Evolutionary conservation across 1,284 basidiomycete species (phyloP).

Genomic region (Trichosporon sp.): DNA sequence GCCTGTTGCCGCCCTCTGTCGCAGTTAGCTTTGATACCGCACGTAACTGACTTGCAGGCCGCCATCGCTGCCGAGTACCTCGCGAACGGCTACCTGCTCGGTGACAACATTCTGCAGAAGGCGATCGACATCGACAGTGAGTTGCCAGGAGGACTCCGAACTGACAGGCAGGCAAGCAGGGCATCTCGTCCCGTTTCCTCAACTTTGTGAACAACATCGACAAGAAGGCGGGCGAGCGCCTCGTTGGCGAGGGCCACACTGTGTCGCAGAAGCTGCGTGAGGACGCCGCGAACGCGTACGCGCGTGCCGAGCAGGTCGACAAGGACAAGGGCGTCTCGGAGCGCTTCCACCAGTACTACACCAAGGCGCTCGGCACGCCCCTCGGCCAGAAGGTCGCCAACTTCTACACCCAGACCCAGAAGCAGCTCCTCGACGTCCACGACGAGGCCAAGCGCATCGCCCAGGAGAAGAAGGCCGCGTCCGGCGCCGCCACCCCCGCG

Average conservation of each 20-base stretch:
- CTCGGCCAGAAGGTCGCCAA: constrained; percentile 62
- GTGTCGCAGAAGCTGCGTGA: constrained; percentile 66
- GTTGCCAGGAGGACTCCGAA: constrained; percentile 33
- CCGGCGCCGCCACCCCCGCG: neutral
- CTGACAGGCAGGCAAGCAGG: constrained; percentile 61
- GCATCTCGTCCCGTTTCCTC: constrained; percentile 80
- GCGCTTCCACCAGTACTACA: constrained; percentile 70
- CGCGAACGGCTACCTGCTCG: constrained; percentile 69
- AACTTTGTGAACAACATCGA: constrained; percentile 69
- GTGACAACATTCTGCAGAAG: constrained; percentile 70
- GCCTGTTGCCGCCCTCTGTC: neutral
- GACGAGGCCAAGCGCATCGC: constrained; percentile 54
- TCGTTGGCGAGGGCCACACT: constrained; percentile 54
- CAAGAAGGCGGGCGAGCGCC: constrained; percentile 61
- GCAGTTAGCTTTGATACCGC: neutral
- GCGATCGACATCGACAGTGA: constrained; percentile 82
- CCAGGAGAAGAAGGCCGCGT: constrained; percentile 26
- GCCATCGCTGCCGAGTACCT: constrained; percentile 83
- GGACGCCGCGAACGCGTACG: constrained; percentile 54
- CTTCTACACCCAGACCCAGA: constrained; percentile 66
- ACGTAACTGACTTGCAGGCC: constrained; percentile 33
- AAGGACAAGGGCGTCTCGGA: constrained; percentile 72
- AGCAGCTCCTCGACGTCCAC: constrained; percentile 60
- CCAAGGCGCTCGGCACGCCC: constrained; percentile 66
- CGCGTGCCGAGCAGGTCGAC: constrained; percentile 68